phyloP scores from a whole-genome alignment of 75 land plant genomes.

The Larix kaempferi region DNA sequence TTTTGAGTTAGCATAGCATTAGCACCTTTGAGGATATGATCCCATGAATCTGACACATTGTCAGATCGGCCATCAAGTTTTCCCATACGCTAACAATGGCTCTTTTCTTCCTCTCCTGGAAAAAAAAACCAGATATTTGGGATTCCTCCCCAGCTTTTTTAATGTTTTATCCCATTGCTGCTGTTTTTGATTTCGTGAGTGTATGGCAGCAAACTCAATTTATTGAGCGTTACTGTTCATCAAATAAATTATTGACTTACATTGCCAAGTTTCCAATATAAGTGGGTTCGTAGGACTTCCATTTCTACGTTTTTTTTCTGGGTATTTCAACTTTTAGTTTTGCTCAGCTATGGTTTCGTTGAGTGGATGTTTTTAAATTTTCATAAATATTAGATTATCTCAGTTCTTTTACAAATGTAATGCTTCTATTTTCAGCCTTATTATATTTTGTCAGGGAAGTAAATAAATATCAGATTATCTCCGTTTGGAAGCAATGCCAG shows the following conservation, averaged over 20 bases:
- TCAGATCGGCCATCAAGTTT: conserved; percentile 9
- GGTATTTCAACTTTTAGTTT: too few species aligned
- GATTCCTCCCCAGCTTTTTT: not conserved
- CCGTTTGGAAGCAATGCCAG: too few species aligned
- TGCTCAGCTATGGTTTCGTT: too few species aligned
- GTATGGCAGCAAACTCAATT: not conserved
- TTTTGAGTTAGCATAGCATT: not conserved
- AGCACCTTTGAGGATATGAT: not conserved
- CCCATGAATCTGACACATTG: conserved; percentile 4
- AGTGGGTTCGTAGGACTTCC: not conserved
- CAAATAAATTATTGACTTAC: not conserved
- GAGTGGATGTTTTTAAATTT: too few species aligned
- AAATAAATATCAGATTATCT: too few species aligned
- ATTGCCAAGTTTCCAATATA: not conserved
- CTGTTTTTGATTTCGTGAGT: not conserved
- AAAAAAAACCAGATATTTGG: not conserved
- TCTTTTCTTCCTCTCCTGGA: conserved; percentile 5
- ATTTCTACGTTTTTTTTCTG: not conserved
- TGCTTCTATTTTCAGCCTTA: too few species aligned
- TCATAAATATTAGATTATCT: too few species aligned
- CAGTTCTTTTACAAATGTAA: too few species aligned
- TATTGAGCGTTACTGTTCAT: not conserved
- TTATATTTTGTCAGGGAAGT: too few species aligned
- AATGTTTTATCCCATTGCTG: not conserved
- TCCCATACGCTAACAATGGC: not conserved